Evolutionary conservation across 352 stramenopile genomes (phyloP).

Genomic region (Pythium graminicola): DNA sequence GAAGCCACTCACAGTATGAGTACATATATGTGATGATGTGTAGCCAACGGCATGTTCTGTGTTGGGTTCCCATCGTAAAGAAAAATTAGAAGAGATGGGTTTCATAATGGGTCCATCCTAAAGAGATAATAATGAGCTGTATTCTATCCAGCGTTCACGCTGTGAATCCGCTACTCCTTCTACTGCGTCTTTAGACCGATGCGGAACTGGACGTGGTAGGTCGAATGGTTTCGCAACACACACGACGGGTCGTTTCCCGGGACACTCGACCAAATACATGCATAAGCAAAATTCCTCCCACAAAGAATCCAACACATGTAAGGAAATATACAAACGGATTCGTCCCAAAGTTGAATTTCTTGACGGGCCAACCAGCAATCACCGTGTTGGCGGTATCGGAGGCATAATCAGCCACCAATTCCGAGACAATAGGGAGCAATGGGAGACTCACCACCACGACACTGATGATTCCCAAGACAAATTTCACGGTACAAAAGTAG

Average conservation of each 20-base stretch:
- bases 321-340: constrained; percentile 26
- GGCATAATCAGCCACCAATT: constrained; percentile 25
- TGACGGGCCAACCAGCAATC: constrained; percentile 15
- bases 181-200: too few relatives aligned
- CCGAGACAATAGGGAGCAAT: constrained; percentile 25
- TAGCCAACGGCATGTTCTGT: too few relatives aligned
- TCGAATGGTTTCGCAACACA: constrained; percentile 19
- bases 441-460: constrained; percentile 23
- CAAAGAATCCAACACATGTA: constrained; percentile 20
- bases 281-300: constrained; percentile 23
- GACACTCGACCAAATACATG: constrained; percentile 24
- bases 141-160: too few relatives aligned
- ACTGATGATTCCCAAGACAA: constrained; percentile 32
- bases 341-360: constrained; percentile 29
- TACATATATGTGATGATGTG: too few relatives aligned
- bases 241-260: constrained; percentile 13
- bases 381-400: constrained; percentile 15
- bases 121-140: too few relatives aligned
- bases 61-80: too few relatives aligned
- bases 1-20: too few relatives aligned
- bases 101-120: too few relatives aligned
- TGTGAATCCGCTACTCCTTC: too few relatives aligned
- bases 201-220: too few relatives aligned
- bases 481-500: constrained; percentile 43
- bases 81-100: too few relatives aligned